Evolutionary conservation across 768 basidiomycete species (phyloP), one percentile per base, ranked within the genome.

Genomic region (Cystoderma amianthinum): DNA sequence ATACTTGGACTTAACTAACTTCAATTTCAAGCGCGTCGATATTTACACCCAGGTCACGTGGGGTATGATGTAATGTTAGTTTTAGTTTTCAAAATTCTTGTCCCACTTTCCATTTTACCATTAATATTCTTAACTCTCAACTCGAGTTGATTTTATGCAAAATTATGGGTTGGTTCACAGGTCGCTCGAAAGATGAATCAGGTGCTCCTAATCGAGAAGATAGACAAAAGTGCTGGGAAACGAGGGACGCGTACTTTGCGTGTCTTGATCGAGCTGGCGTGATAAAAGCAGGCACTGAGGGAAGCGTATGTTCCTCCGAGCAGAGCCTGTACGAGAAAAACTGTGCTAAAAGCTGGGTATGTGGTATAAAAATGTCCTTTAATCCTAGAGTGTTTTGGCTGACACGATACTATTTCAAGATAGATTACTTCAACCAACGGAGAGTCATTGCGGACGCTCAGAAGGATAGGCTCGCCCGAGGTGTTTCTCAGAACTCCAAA

Each of bases 361-460:
- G 82, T 71, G 16, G 9, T 30, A 9, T 15, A 9, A 9, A 30
- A 9, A 30, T 21, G 7, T 17, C 3, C 25, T 10, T 21, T 30
- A 16, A 6, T n/a, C n/a, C n/a, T n/a, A n/a, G 13, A n/a, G 23
- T 4, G 4, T 21, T 19, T 18, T 15, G 15, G 21, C 11, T 11
- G 17, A 36, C 17, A 9, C 10, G 35, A 13, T 17, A 9, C 9
- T 16, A 39, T 43, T 35, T 33, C 23, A 50, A 97, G 94, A 83
- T 97, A 52, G 87, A 88, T 19, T 95, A 97, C 59, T 96, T 97
- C 55, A 95, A 96, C 66, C 86, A 90, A 58, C 79, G 92, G 24
- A 73, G 93, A 40, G 76, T 89, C 24, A 74, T 93, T 39, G 85
- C 79, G 6, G 86, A 85, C 45, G 78, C 80, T 43, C 88, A 90